Base-by-base conservation (phyloP, 1,139 yeast genomes). In the Kurtzmaniella natalensis region DNA sequence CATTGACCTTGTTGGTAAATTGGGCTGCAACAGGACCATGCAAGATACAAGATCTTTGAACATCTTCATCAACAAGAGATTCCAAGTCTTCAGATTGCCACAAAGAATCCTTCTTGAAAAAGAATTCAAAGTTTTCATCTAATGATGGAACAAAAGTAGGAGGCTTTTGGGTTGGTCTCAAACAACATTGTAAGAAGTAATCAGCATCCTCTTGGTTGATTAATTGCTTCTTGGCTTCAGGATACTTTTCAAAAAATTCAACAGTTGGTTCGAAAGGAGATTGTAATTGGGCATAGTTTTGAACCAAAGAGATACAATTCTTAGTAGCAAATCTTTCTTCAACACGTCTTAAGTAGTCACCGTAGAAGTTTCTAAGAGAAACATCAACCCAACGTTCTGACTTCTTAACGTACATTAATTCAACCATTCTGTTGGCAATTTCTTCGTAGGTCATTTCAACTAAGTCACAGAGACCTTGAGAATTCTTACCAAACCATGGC, bases 1-100 rank as follows among this genome's bases (percentile, higher is more conserved):
- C 96, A 56, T 92, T 79, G 40, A 85, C 94, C 57, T 75, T 72
- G 51, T 74, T 84, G 49, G 97, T 82, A 70, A 70, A 89, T 64
- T 82, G 89, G 50, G 96, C 96, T 50, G 98, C 95, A 51, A 94
- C 98, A 33, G 99, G 99, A 48, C 98, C 97, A 53, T 88, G 96
- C 53, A 92, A 76, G 48, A 92, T 88, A 82, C 98, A 94, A 16
- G 96, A 89, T 73, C 98, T 85, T 64, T 89, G 94, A 45, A 92
- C 97, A 61, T 92, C 99, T 55, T 83, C 89, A 49, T 76, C 98
- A 45, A 86, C 92, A 54, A 92, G 97, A 43, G 96, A 86, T 59
- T 89, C 97, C 55, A 92, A 76, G 58, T 87, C 94, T 71, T 92
- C 98, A 24, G 96, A 85, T 74, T 92, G 99, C 98, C 98, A 92